These are phyloP conservation scores for Aspergillus sp. DNA, from an alignment of 2,329 filamentous ascomycete species.

Conservation along the genomic window DNA sequence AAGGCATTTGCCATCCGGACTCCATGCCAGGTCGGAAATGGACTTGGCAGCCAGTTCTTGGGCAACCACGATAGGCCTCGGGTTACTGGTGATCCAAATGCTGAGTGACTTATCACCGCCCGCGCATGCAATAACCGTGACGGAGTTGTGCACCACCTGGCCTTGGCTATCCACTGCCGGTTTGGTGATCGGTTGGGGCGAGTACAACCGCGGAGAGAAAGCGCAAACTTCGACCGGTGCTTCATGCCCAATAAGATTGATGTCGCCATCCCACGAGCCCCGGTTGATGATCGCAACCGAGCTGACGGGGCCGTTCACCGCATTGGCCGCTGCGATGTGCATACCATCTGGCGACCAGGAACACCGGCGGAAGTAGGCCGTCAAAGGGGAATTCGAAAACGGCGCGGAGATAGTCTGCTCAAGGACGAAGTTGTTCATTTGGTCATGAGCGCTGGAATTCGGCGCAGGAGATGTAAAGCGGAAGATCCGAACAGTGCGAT, in stretches of 20 bases:
- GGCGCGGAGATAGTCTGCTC: constrained; percentile 88
- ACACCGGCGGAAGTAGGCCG: constrained; percentile 93
- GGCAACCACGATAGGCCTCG: constrained; percentile 83
- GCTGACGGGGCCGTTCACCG: constrained; percentile 94
- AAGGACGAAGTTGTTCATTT: constrained; percentile 93
- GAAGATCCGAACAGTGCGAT: constrained; percentile 95
- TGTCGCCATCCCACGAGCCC: constrained; percentile 90
- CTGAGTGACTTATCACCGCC: constrained; percentile 95
- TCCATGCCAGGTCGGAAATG: constrained; percentile 92
- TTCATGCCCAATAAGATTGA: constrained; percentile 96
- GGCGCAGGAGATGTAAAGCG: constrained; percentile 87
- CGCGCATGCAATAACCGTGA: constrained; percentile 94
- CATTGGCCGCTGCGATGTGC: constrained; percentile 95
- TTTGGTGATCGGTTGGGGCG: constrained; percentile 62
- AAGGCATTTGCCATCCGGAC: constrained; percentile 82
- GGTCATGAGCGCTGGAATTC: constrained; percentile 91
- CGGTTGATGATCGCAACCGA: constrained; percentile 95
- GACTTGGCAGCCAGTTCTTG: constrained; percentile 89
- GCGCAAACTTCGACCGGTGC: constrained; percentile 96
- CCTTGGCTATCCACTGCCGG: constrained; percentile 47
- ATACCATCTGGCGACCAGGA: constrained; percentile 98
- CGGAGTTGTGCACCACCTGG: constrained; percentile 52
- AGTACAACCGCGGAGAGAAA: constrained; percentile 90
- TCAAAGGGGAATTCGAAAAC: constrained; percentile 88
- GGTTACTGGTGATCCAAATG: constrained; percentile 96